Conservation (phyloP, 1,139 yeast species). For the Debaryomyces coudertii region DNA sequence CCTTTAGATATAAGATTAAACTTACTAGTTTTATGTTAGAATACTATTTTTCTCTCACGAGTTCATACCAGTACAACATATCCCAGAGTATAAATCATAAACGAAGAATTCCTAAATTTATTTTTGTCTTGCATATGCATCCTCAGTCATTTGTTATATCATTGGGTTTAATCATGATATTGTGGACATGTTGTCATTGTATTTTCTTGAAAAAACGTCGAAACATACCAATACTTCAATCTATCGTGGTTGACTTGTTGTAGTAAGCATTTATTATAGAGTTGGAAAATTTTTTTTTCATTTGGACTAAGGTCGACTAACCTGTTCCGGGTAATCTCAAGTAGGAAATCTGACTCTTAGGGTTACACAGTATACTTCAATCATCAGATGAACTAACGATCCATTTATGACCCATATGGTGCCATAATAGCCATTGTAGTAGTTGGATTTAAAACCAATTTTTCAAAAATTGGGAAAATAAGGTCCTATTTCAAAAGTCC, state of each 20-base stretch:
- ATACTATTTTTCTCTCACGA: not conserved
- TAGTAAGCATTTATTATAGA: not conserved
- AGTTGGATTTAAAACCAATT: too few species aligned
- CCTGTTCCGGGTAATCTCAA: conserved; percentile 1
- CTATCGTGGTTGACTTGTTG: not conserved
- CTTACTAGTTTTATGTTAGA: conserved; percentile 6
- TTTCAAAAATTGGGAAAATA: not conserved
- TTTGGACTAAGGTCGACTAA: not conserved
- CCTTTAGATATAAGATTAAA: not conserved
- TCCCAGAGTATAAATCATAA: conserved; percentile 43
- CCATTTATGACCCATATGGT: not conserved
- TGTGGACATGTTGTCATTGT: not conserved
- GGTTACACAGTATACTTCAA: not conserved
- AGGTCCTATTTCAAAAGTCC: not conserved
- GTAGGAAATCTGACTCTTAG: not conserved
- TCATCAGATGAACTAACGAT: not conserved
- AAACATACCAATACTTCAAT: conserved; percentile 5
- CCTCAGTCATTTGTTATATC: conserved; percentile 11
- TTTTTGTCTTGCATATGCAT: conserved; percentile 67
- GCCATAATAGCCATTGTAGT: not conserved
- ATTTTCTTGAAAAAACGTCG: not conserved
- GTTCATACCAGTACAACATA: not conserved
- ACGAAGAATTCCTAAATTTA: conserved; percentile 63
- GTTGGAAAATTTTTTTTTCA: not conserved
- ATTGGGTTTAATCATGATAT: conserved; percentile 7